Percentiles rank a stretch among this genome's conserved stretches.
Conservation (phyloP, 2,329 filamentous ascomycete species). For the Fusarium algeriense region DNA sequence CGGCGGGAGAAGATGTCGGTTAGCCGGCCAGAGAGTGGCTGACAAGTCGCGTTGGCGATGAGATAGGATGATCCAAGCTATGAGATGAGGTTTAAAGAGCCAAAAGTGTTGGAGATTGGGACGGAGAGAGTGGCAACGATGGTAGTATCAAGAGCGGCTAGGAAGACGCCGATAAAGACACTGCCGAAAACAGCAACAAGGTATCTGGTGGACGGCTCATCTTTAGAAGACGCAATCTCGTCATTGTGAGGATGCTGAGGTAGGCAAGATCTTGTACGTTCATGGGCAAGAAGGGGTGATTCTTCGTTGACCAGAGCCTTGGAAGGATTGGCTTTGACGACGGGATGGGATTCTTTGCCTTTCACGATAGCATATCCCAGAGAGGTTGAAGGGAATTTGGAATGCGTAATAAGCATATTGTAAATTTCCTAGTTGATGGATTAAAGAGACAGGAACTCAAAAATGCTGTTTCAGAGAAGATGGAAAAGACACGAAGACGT, state of each 20-base stretch:
- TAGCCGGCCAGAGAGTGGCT: not conserved
- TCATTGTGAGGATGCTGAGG: not conserved
- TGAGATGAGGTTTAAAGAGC: not conserved
- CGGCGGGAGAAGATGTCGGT: not conserved
- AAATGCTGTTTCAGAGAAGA: not conserved
- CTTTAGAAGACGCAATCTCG: not conserved
- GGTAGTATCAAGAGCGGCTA: not conserved
- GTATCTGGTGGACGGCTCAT: not conserved
- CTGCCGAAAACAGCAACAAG: not conserved
- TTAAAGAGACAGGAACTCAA: too few relatives aligned
- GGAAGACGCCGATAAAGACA: not conserved
- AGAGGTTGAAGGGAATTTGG: not conserved
- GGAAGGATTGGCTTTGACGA: rapidly evolving
- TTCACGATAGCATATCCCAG: not conserved
- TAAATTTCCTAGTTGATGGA: not conserved
- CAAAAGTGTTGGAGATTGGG: not conserved
- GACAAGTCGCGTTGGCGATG: not conserved
- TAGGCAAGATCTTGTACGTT: not conserved
- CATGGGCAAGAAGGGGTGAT: not conserved
- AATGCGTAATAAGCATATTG: not conserved
- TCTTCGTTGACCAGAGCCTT: not conserved
- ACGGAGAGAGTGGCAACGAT: not conserved
- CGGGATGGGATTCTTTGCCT: not conserved
- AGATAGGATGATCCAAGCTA: not conserved
- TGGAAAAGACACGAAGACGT: rapidly evolving